Conservation (phyloP, 1,139 yeast species). For the Pichia sp. region DNA sequence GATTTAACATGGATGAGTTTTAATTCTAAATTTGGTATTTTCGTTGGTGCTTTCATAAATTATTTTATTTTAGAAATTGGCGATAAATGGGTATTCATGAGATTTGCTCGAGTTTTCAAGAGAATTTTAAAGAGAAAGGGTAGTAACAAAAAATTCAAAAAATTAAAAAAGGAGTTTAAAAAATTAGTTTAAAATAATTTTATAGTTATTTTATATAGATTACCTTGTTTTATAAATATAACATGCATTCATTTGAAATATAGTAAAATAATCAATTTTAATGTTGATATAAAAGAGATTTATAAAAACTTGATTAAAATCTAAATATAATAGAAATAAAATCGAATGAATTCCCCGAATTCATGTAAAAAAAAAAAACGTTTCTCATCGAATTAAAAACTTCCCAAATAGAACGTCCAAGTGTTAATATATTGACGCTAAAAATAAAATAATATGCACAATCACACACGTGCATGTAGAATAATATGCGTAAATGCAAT, state of each 20-base stretch:
- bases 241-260: no score
- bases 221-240: not conserved
- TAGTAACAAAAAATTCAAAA: constrained; percentile 30
- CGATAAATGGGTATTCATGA: constrained; percentile 34
- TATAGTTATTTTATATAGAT: not conserved
- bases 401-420: no score
- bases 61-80: constrained; percentile 43
- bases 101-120: constrained; percentile 30
- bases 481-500: not conserved
- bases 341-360: no score
- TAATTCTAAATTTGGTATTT: constrained; percentile 45
- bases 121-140: constrained; percentile 24
- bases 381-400: no score
- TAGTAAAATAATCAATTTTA: no score
- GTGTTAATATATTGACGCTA: not conserved
- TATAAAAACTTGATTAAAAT: no score
- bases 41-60: constrained; percentile 45
- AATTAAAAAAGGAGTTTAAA: constrained; percentile 23
- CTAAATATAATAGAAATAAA: no score
- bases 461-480: no score
- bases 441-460: not conserved
- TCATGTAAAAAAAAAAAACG: no score
- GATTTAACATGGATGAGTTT: constrained; percentile 61
- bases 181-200: constrained; percentile 8
- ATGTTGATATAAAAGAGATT: no score